Percentiles rank a stretch among this genome's conserved stretches.
Conservation (phyloP, 129 eudicot species). For the Arctium minus region DNA sequence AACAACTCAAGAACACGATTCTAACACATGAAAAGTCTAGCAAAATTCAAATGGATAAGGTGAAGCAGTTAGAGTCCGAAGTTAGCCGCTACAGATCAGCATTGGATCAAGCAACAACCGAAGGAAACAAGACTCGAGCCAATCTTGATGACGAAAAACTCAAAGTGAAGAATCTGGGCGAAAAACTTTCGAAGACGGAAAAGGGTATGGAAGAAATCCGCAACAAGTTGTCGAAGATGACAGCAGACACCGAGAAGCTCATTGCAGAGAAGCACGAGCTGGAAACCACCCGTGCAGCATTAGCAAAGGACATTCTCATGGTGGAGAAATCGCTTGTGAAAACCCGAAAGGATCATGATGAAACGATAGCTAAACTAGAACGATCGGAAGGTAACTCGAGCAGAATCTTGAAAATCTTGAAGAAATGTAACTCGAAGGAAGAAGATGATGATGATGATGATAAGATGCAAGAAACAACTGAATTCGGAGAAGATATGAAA, state of each 20-base stretch:
- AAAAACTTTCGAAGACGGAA: constrained; percentile 43
- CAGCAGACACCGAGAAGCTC: constrained; percentile 27
- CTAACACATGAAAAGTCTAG: constrained; percentile 26
- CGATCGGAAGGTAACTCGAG: constrained; percentile 31
- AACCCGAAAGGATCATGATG: constrained; percentile 36
- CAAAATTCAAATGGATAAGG: constrained; percentile 27
- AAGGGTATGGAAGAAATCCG: constrained; percentile 40
- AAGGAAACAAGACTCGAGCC: constrained; percentile 35
- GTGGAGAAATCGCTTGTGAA: constrained; percentile 35
- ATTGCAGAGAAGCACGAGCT: constrained; percentile 49
- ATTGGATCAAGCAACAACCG: constrained; percentile 34
- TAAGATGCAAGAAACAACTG: neutral
- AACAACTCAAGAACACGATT: constrained; percentile 32
- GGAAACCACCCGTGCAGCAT: constrained; percentile 24
- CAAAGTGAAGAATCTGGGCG: constrained; percentile 31
- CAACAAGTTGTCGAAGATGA: constrained; percentile 35
- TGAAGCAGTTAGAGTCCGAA: constrained; percentile 47
- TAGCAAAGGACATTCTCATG: constrained; percentile 35
- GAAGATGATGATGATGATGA: neutral
- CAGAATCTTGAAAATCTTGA: constrained; percentile 43
- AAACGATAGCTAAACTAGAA: constrained; percentile 36
- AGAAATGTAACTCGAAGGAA: constrained; percentile 30
- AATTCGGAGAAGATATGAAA: constrained; percentile 29
- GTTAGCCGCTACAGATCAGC: constrained; percentile 22
- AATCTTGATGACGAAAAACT: constrained; percentile 46